Conservation (phyloP, 495 filamentous ascomycete species). For the Tuber aestivum region DNA sequence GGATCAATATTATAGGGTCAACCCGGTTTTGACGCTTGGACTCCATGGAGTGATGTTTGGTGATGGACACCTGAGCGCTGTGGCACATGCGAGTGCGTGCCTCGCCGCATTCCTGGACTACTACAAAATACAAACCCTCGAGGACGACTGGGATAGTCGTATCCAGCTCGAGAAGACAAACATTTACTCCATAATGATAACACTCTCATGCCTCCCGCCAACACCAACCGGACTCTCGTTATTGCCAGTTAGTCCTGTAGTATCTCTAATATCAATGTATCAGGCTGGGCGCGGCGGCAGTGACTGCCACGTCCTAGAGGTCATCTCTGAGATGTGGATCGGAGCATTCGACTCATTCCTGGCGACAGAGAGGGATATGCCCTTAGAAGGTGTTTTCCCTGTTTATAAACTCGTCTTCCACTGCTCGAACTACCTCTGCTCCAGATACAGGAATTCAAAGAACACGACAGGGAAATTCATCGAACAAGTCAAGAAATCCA, state of each 20-base stretch:
- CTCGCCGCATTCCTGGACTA: conserved; percentile 22
- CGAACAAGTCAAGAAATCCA: background rate
- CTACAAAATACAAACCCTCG: conserved; percentile 7
- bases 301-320: background rate
- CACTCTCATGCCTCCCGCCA: background rate
- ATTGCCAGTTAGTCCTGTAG: background rate
- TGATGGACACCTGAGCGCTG: background rate
- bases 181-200: background rate
- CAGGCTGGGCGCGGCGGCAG: background rate
- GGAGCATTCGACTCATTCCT: background rate
- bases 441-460: background rate
- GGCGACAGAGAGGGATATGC: background rate
- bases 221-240: background rate
- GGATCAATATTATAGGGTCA: conserved; percentile 18
- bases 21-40: conserved; percentile 22
- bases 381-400: background rate
- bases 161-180: background rate
- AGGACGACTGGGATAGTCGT: background rate
- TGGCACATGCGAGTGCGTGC: background rate
- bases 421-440: conserved; percentile 1
- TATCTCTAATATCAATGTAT: background rate
- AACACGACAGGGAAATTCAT: background rate
- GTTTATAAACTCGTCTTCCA: background rate
- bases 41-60: conserved; percentile 6
- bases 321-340: background rate